These are phyloP conservation scores for Capsicum rhomboideum DNA, from an alignment of 257 asterid genomes.

Conservation along the genomic window DNA sequence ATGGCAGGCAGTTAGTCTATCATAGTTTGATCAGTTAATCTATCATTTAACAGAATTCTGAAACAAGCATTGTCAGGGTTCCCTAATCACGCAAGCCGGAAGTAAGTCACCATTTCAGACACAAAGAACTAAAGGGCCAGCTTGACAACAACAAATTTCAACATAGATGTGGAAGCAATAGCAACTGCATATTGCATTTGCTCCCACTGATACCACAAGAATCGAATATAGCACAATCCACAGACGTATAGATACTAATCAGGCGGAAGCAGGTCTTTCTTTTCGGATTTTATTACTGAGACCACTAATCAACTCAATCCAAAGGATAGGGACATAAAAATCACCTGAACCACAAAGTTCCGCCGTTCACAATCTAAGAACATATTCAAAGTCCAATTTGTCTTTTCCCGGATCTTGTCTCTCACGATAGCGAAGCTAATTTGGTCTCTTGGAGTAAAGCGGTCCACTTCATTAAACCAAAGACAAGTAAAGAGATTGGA, in stretches of 20 bases:
- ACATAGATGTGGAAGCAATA: neutral
- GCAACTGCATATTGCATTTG: neutral
- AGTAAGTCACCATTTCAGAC: neutral
- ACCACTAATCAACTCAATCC: neutral
- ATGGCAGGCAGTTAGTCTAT: neutral
- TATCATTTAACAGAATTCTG: neutral
- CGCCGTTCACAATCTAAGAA: conserved; percentile 92
- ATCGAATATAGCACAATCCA: neutral
- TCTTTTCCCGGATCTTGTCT: conserved; percentile 66
- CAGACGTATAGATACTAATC: neutral
- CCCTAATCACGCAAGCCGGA: neutral
- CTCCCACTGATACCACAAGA: neutral
- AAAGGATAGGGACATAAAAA: neutral
- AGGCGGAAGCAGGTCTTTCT: neutral
- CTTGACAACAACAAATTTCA: neutral
- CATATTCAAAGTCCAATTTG: conserved; percentile 77
- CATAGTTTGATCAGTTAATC: neutral
- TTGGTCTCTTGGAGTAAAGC: conserved; percentile 92
- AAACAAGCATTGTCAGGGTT: neutral
- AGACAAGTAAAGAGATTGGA: conserved; percentile 87
- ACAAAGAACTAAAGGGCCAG: neutral
- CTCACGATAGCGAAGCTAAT: conserved; percentile 86
- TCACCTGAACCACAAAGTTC: conserved; percentile 89
- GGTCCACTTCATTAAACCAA: conserved; percentile 93
- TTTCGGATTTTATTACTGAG: neutral